Evolutionary conservation across 108 stramenopile species (phyloP).

Genomic region (Poteriospumella lacustris): DNA sequence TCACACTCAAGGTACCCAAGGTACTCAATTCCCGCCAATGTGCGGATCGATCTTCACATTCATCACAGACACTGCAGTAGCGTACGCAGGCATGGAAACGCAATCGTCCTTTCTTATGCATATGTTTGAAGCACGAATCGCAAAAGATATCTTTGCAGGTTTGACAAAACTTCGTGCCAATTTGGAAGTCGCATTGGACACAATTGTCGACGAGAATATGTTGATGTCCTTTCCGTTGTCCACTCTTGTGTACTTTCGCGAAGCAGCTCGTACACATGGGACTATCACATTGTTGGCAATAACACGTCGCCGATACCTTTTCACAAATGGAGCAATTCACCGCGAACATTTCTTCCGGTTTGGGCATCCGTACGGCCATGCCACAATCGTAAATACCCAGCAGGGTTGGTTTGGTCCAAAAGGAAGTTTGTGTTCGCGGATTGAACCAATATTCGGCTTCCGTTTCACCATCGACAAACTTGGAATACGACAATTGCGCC

Average conservation of each 20-base stretch:
- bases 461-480: slow-evolving; percentile 3
- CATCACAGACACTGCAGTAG: neutral
- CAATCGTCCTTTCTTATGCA: neutral
- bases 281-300: neutral
- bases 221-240: neutral
- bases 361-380: neutral
- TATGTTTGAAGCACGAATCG: neutral
- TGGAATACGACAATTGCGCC: neutral
- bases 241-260: neutral
- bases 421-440: neutral
- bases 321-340: neutral
- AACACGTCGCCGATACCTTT: neutral
- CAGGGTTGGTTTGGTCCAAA: neutral
- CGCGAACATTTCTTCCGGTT: neutral
- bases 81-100: neutral
- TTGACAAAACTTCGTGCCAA: neutral
- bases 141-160: slow-evolving; percentile 4
- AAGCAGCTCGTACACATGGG: neutral
- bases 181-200: slow-evolving; percentile 17
- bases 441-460: neutral
- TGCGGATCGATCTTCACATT: neutral
- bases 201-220: neutral
- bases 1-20: neutral
- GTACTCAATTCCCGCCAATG: neutral
- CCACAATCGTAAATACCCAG: slow-evolving; percentile 1